Evolutionary conservation across 202 grass and related monocot species (phyloP), one percentile per base, ranked within the genome.

Genomic region (Elaeis oleifera): DNA sequence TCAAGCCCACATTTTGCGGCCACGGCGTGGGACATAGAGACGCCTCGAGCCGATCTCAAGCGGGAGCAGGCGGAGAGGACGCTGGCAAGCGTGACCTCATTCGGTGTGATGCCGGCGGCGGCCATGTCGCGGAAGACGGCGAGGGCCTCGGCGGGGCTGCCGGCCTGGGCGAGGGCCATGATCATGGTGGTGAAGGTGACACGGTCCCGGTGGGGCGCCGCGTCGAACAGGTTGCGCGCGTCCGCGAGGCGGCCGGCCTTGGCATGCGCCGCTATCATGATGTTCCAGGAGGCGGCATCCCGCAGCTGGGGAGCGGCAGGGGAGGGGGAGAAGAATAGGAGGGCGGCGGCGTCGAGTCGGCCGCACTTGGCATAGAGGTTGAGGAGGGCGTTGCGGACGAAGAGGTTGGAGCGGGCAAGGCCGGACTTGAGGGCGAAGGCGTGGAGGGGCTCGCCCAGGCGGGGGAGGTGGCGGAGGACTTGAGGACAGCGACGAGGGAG

Each of bases 301-400:
- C 70, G 70, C 15, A 54, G 61, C 9, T 22, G 0, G 0, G 2
- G 39, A 13, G 28, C 28, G 28, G 5, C 28, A 25, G 80, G 51
- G 0, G 49, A 80, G 7, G 32, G 32, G 76, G 64, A 81, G 31
- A 70, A 68, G 80, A 89, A 84, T 57, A 89, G 66, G 32, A 54
- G 70, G 77, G 28, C 59, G 57, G 68, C 72, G 68, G 32, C 15
- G 9, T 29, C 24, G 7, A 75, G 69, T 58, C 61, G 20, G 3
- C 65, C 51, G 18, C 61, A 22, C 0, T 81, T 71, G 23, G 77
- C 68, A 50, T 88, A 88, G 65, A 68, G 72, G 52, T 74, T 67
- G 73, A 88, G 85, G 64, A 88, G 69, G 49, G 85, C 79, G 85
- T 83, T 88, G 77, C 80, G 85, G 44, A 83, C 76, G 73, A 83